Conservation (phyloP, 2,329 filamentous ascomycete genomes). For the Pseudocercospora fijiensis region DNA sequence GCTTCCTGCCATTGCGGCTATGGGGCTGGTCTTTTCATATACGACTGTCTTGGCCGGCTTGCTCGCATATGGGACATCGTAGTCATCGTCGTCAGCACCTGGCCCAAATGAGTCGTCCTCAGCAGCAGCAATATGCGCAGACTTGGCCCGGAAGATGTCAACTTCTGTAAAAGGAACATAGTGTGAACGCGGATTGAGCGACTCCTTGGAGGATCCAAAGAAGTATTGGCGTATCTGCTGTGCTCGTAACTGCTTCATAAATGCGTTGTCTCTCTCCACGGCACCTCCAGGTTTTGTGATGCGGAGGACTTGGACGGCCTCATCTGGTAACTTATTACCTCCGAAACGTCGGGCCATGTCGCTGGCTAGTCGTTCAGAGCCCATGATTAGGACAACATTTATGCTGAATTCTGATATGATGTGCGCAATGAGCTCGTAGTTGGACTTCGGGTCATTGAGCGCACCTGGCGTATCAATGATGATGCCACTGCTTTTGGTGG, state of each 20-base stretch:
- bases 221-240: slow-evolving; percentile 88
- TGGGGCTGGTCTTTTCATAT: slow-evolving; percentile 59
- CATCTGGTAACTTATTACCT: slow-evolving; percentile 52
- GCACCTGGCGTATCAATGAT: slow-evolving; percentile 81
- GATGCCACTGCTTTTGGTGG: slow-evolving; percentile 70
- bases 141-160: slow-evolving; percentile 57
- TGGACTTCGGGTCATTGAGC: slow-evolving; percentile 62
- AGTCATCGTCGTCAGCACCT: slow-evolving; percentile 50
- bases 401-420: slow-evolving; percentile 68
- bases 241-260: slow-evolving; percentile 71
- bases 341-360: slow-evolving; percentile 71
- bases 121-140: slow-evolving; percentile 18
- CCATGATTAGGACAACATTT: slow-evolving; percentile 78
- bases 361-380: slow-evolving; percentile 71
- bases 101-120: slow-evolving; percentile 37
- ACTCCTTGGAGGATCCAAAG: slow-evolving; percentile 71
- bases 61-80: slow-evolving; percentile 42
- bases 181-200: slow-evolving; percentile 83
- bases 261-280: slow-evolving; percentile 69
- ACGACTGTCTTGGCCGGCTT: slow-evolving; percentile 21
- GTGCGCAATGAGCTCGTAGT: slow-evolving; percentile 77
- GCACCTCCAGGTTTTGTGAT: slow-evolving; percentile 85
- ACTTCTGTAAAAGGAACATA: slow-evolving; percentile 75
- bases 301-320: slow-evolving; percentile 71
- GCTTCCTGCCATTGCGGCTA: slow-evolving; percentile 71